A percentile compares a stretch with the other conserved stretches of the same genome.
These are phyloP conservation scores for Fraxinus sp. DNA, from an alignment of 305 asterid species.

Conservation along the genomic window DNA sequence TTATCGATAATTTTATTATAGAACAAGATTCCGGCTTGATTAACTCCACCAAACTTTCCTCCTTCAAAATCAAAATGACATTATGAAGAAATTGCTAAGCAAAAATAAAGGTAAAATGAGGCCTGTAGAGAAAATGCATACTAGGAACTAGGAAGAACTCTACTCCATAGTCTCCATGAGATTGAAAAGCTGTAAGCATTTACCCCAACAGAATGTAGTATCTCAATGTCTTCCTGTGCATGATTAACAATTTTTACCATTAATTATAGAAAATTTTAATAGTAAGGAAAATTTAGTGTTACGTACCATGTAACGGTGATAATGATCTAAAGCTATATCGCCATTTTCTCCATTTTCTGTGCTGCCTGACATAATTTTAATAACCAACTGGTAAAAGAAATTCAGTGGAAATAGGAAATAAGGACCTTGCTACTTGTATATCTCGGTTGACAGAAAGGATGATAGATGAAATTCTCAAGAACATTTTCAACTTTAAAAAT, in stretches of 20 bases:
- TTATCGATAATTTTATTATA: slow-evolving; percentile 58
- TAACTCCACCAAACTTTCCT: slow-evolving; percentile 65
- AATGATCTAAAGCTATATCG: slow-evolving; percentile 70
- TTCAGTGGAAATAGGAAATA: too few relatives aligned
- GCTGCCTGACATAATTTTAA: slow-evolving; percentile 34
- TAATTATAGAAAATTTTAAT: too few relatives aligned
- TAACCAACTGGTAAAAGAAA: too few relatives aligned
- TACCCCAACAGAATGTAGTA: slow-evolving; percentile 62
- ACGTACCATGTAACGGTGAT: slow-evolving; percentile 67
- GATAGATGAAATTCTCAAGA: too few relatives aligned
- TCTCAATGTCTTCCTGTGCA: slow-evolving; percentile 73
- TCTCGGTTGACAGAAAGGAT: too few relatives aligned
- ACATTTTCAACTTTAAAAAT: too few relatives aligned
- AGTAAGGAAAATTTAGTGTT: neutral
- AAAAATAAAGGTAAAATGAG: neutral
- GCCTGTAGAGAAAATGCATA: slow-evolving; percentile 11
- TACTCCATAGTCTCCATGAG: slow-evolving; percentile 74
- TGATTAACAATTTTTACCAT: too few relatives aligned
- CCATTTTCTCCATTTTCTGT: slow-evolving; percentile 52
- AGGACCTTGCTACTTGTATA: too few relatives aligned
- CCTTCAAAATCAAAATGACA: slow-evolving; percentile 35
- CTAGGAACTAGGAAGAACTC: slow-evolving; percentile 92
- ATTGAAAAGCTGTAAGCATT: slow-evolving; percentile 72
- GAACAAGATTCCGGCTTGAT: slow-evolving; percentile 50
- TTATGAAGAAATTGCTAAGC: neutral